A percentile compares a stretch with the other conserved stretches of the same genome.
phyloP scores from a whole-genome alignment of 139 green algal genomes.

The Tetradesmus obliquus region DNA sequence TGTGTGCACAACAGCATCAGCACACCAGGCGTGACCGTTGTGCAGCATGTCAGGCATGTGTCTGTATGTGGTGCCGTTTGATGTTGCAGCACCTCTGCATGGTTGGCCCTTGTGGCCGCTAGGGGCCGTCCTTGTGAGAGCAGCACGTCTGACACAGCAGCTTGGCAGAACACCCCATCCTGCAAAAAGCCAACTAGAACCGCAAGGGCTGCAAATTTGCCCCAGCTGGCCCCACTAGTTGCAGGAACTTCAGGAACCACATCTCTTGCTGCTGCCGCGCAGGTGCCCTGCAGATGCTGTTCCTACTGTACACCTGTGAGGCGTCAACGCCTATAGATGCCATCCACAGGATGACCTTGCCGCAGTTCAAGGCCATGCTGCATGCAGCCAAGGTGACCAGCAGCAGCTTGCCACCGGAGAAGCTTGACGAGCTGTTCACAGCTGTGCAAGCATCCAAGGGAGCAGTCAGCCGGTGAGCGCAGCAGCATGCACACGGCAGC shows the following conservation, averaged over 20 bases:
- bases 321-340: slow-evolving; percentile 59
- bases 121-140: too few relatives aligned
- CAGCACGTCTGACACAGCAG: too few relatives aligned
- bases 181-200: neutral
- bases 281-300: slow-evolving; percentile 72
- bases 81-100: too few relatives aligned
- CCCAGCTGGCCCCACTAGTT: neutral
- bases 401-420: slow-evolving; percentile 56
- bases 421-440: slow-evolving; percentile 74
- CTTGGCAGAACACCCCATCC: too few relatives aligned
- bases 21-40: too few relatives aligned
- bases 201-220: neutral
- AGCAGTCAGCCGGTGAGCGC: slow-evolving; percentile 25
- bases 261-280: neutral
- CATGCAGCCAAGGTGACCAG: slow-evolving; percentile 50
- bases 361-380: slow-evolving; percentile 73
- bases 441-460: slow-evolving; percentile 55
- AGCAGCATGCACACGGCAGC: neutral
- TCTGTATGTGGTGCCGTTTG: too few relatives aligned
- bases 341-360: slow-evolving; percentile 68
- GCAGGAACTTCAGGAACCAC: neutral
- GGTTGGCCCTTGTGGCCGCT: too few relatives aligned
- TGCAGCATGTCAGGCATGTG: too few relatives aligned
- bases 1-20: too few relatives aligned
- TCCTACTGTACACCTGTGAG: slow-evolving; percentile 65